These are phyloP conservation scores for Berkeleyomyces basicola DNA, from an alignment of 2,329 filamentous ascomycete genomes.

Conservation along the genomic window DNA sequence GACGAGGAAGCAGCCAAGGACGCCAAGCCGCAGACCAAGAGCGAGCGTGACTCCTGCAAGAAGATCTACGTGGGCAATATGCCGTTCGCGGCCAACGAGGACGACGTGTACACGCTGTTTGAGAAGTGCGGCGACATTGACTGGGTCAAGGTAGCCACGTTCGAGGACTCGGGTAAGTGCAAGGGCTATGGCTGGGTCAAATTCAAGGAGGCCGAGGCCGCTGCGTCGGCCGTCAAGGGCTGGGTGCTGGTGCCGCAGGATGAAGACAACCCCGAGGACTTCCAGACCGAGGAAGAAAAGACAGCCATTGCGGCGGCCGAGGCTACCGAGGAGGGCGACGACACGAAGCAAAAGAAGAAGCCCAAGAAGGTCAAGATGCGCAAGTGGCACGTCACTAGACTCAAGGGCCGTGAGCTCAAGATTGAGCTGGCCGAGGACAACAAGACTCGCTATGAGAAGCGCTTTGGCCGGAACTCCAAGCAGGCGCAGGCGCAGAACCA, in stretches of 20 bases:
- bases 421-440: slow-evolving; percentile 91
- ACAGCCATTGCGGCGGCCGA: slow-evolving; percentile 26
- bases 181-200: slow-evolving; percentile 95
- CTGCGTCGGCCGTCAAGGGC: slow-evolving; percentile 54
- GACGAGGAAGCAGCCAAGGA: slow-evolving; percentile 16
- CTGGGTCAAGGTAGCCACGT: slow-evolving; percentile 79
- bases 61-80: slow-evolving; percentile 90
- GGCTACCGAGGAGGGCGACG: slow-evolving; percentile 27
- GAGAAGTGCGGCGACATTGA: slow-evolving; percentile 67
- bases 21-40: slow-evolving; percentile 22
- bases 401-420: slow-evolving; percentile 65
- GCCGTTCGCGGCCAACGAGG: slow-evolving; percentile 64
- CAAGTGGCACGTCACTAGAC: slow-evolving; percentile 73
- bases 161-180: slow-evolving; percentile 93
- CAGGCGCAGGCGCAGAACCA: slow-evolving; percentile 19
- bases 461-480: slow-evolving; percentile 60
- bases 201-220: slow-evolving; percentile 64
- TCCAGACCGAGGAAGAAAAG: slow-evolving; percentile 25
- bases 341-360: slow-evolving; percentile 21
- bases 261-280: slow-evolving; percentile 45
- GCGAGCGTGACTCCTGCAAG: slow-evolving; percentile 45
- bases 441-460: slow-evolving; percentile 78
- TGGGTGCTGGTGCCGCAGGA: slow-evolving; percentile 57
- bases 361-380: slow-evolving; percentile 40
- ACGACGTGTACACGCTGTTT: slow-evolving; percentile 68